Conservation (phyloP, 2,329 filamentous ascomycete genomes). For the Ilyonectria destructans region DNA sequence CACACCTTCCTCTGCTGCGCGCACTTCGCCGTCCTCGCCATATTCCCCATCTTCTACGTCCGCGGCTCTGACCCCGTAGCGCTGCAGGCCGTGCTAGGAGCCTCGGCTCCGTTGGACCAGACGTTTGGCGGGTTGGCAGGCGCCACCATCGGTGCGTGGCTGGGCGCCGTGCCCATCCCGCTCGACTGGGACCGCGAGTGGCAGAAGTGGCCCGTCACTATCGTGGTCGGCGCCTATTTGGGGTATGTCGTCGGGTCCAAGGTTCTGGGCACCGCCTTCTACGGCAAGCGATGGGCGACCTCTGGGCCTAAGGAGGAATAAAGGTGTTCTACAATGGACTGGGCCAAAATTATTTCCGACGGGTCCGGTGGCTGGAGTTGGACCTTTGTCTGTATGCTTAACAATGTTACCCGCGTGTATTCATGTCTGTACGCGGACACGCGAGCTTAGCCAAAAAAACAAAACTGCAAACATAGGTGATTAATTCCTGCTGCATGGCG, state of each 20-base stretch:
- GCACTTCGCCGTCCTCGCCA: slow-evolving; percentile 85
- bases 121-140: slow-evolving; percentile 88
- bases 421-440: slow-evolving; percentile 13
- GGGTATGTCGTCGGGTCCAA: slow-evolving; percentile 83
- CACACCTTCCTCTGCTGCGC: slow-evolving; percentile 87
- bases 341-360: background rate
- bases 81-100: slow-evolving; percentile 81
- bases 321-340: background rate
- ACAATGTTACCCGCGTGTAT: slow-evolving; percentile 2
- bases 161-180: slow-evolving; percentile 95
- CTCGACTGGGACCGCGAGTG: slow-evolving; percentile 99
- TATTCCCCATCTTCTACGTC: slow-evolving; percentile 87
- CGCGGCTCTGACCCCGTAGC: slow-evolving; percentile 82
- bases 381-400: slow-evolving; percentile 14
- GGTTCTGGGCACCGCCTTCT: slow-evolving; percentile 68
- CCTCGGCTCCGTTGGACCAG: slow-evolving; percentile 83
- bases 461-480: slow-evolving; percentile 2
- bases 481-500: slow-evolving; percentile 18
- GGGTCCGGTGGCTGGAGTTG: background rate
- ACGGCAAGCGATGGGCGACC: slow-evolving; percentile 61
- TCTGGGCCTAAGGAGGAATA: slow-evolving; percentile 51
- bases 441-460: slow-evolving; percentile 15
- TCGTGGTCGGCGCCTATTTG: slow-evolving; percentile 85
- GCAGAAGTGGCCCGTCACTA: slow-evolving; percentile 98
- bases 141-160: slow-evolving; percentile 86